Base-by-base conservation (phyloP, 225 moss, liverwort and hornwort species). In the Pleurozium schreberi region DNA sequence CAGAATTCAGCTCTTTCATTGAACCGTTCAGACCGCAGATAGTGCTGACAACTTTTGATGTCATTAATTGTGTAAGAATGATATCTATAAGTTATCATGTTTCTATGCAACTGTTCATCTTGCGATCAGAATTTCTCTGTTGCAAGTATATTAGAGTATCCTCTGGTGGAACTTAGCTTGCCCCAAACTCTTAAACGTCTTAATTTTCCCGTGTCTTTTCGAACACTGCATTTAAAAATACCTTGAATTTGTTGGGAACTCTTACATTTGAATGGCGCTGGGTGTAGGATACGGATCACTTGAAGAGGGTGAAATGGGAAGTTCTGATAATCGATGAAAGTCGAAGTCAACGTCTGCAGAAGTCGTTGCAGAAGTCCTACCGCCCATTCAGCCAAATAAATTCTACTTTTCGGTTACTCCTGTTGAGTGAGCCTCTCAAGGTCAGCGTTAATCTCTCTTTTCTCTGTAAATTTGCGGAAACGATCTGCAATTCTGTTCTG, bases 1-100 rank as follows among this genome's bases (percentile, higher is more conserved):
- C 86, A 89, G 98, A 98, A 87, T 93, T 98, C 34, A 90, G 89
- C 88, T 93, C 80, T 82, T 92, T 85, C 62, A 85, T 75, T 84
- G 90, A 83, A 92, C 90, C 91, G 43, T 92, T 94, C 52, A 95
- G 88, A 90, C 93, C 94, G 53, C 97, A 97, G 91, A 92, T 98
- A 87, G 94, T 97, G 88, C 88, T 98, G 91, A 95, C 98, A 84
- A 96, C 96, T 63, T 97, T 95, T 88, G 98, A 98, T 52, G 92
- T 94, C 63, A 93, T 96, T 31, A 92, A 84, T 82, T 91, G 88
- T 88, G 98, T 98, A 94, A 96, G 96, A 87, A 84, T 76, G 77
- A 75, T 81, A 69, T 84, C 27, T 80, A 66, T 31, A 69, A 50
- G n/a, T 53, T 64, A 50, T 81, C 75, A 47, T 64, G 87, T 89